Base-by-base conservation (phyloP, 257 asterid species). In the Craterostigma plantagineum region DNA sequence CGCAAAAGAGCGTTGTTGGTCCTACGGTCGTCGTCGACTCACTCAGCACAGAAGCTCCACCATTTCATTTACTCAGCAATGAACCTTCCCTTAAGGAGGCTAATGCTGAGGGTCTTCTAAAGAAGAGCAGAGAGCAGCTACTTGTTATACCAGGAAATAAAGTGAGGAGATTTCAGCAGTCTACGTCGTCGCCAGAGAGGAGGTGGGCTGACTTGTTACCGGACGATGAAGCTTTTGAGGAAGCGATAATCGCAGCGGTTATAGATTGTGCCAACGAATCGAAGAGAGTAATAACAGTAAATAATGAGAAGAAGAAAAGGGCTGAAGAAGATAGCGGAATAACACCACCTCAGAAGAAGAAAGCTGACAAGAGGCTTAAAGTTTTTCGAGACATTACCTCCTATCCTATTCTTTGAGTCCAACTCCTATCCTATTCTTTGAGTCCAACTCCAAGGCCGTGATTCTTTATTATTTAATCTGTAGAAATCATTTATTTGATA, bases 361-460 rank as follows among this genome's bases (percentile, higher is more conserved):
- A 79, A 71, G 66, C 69, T 12, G 97, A 81, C 17, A 79, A 82
- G 71, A 76, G 98, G 71, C 67, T 87, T 40, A 82, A 71, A 63
- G 98, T 82, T 51, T 87, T 87, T 38, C 90, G 72, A 48, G 95
- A 87, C 17, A 87, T 87, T 49, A 82, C 95, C 6, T 46, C 52
- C 30, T 6, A 6, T 23, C 2, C 6, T 23, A 23, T 23, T 23
- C 81, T 9, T 51, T 73, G 59, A 81, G 91, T 50, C 94, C 92
- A n/a, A n/a, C n/a, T n/a, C 30, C n/a, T n/a, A n/a, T n/a, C n/a
- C n/a, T n/a, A n/a, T n/a, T n/a, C n/a, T n/a, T n/a, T n/a, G n/a
- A n/a, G n/a, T n/a, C n/a, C 30, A 23, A 23, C 4, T 6, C 30
- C 30, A 23, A 23, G 30, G 30, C 4, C 30, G 2, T 23, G 4